Percentiles rank a stretch among this genome's conserved stretches.
These are phyloP conservation scores for Pythium vanterpoolii DNA, from an alignment of 352 stramenopile species.

Conservation along the genomic window DNA sequence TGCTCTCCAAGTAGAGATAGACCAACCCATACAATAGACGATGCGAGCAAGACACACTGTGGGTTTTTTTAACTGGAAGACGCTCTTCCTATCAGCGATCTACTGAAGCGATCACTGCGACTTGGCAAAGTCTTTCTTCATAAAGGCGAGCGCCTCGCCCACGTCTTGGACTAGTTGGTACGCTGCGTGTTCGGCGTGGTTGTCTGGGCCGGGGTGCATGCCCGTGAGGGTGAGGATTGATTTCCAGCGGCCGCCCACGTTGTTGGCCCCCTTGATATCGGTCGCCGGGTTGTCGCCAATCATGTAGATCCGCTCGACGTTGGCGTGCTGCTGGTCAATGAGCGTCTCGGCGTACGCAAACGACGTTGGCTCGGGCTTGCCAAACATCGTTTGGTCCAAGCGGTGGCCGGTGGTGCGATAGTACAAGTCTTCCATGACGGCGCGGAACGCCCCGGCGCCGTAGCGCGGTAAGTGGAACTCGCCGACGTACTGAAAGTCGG, in stretches of 20 bases:
- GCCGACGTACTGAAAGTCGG: constrained; percentile 86
- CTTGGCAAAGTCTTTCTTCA: constrained; percentile 66
- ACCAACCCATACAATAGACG: background rate
- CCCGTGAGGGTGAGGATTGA: constrained; percentile 82
- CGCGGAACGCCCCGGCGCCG: constrained; percentile 76
- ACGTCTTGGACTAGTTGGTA: constrained; percentile 79
- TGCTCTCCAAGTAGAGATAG: constrained; percentile 85
- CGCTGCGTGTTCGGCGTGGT: constrained; percentile 58
- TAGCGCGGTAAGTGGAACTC: constrained; percentile 83
- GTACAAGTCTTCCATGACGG: constrained; percentile 77
- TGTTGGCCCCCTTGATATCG: constrained; percentile 79
- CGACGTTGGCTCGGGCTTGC: constrained; percentile 75
- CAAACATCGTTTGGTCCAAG: constrained; percentile 69
- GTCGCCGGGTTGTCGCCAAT: constrained; percentile 82
- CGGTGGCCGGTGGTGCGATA: constrained; percentile 76
- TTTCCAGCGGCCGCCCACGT: constrained; percentile 71
- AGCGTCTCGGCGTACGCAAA: constrained; percentile 76
- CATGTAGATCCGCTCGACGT: constrained; percentile 83
- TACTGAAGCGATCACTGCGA: constrained; percentile 12
- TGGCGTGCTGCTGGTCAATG: constrained; percentile 61
- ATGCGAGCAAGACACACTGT: background rate
- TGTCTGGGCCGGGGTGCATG: constrained; percentile 70
- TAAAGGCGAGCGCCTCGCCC: constrained; percentile 62
- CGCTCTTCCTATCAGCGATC: background rate
- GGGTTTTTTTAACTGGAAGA: background rate